Evolutionary conservation across 768 basidiomycete genomes (phyloP).

Genomic region (Candolleomyces efflorescens): DNA sequence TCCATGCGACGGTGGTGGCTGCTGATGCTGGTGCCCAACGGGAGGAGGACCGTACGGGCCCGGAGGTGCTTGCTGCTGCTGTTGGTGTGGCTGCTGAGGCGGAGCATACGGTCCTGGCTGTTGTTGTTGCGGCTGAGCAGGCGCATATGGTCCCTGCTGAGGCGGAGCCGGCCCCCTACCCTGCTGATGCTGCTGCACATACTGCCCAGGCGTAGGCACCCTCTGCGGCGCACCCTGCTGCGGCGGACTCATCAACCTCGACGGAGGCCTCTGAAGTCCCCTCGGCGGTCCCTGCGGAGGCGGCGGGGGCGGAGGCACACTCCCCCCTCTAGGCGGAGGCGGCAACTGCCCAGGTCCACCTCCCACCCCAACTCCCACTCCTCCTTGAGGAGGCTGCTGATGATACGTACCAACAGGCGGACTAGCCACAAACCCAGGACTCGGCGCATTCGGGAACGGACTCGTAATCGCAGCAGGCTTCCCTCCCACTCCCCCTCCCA

Average conservation of each 20-base stretch:
- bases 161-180: constrained; percentile 41
- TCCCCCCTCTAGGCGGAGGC: constrained; percentile 62
- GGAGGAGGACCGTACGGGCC: constrained; percentile 14
- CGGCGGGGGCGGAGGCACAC: constrained; percentile 45
- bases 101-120: constrained; percentile 18
- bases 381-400: constrained; percentile 33
- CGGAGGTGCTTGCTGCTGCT: too few relatives aligned
- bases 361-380: too few relatives aligned
- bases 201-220: constrained; percentile 46
- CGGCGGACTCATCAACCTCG: constrained; percentile 37
- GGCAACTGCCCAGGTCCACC: constrained; percentile 43
- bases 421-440: constrained; percentile 41
- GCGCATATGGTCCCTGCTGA: constrained; percentile 16
- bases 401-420: constrained; percentile 32
- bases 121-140: constrained; percentile 21
- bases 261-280: constrained; percentile 16
- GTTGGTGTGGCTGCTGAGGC: constrained; percentile 14
- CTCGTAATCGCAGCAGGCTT: constrained; percentile 69
- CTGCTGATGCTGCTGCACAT: constrained; percentile 35
- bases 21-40: constrained; percentile 18
- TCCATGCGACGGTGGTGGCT: constrained; percentile 11
- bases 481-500: constrained; percentile 18
- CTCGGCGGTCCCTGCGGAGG: constrained; percentile 21
- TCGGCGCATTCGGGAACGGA: constrained; percentile 77
- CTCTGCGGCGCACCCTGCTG: constrained; percentile 26